phyloP scores from a whole-genome alignment of 1,284 basidiomycete genomes.

The Filobasidium uniguttulatum region DNA sequence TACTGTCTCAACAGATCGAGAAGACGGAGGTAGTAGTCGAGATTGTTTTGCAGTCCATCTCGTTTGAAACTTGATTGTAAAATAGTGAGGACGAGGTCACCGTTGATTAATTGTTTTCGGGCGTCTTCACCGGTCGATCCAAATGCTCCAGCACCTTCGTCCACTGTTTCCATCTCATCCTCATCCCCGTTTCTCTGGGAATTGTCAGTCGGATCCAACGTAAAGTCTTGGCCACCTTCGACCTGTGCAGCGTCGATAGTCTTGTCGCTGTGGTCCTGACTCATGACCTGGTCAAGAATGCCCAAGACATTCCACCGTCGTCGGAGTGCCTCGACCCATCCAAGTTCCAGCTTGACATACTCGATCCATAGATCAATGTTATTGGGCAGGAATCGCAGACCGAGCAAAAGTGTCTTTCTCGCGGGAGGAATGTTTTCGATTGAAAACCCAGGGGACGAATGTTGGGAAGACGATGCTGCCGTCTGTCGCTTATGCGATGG shows the following conservation, averaged over 20 bases:
- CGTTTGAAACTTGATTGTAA: constrained; percentile 24
- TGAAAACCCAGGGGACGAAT: constrained; percentile 23
- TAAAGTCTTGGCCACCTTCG: constrained; percentile 6
- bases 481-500: constrained; percentile 45
- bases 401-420: constrained; percentile 70
- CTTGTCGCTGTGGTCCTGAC: constrained; percentile 5
- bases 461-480: constrained; percentile 17
- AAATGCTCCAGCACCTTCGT: constrained; percentile 32
- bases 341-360: constrained; percentile 81
- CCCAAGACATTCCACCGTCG: constrained; percentile 59
- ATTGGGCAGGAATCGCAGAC: constrained; percentile 59
- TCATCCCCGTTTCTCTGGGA: constrained; percentile 14
- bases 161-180: constrained; percentile 19
- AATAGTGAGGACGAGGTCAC: constrained; percentile 33
- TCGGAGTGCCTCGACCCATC: constrained; percentile 70
- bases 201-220: constrained; percentile 5
- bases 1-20: constrained; percentile 28
- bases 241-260: not conserved
- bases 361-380: constrained; percentile 67
- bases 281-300: constrained; percentile 17
- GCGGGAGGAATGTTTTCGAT: constrained; percentile 45
- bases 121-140: constrained; percentile 34
- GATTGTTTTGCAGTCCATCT: constrained; percentile 21
- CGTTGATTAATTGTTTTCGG: constrained; percentile 32
- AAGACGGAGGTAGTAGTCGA: constrained; percentile 25